Percentiles rank a stretch among this genome's conserved stretches.
These are phyloP conservation scores for Castanea mollissima DNA, from an alignment of 306 rosid genomes.

Conservation along the genomic window DNA sequence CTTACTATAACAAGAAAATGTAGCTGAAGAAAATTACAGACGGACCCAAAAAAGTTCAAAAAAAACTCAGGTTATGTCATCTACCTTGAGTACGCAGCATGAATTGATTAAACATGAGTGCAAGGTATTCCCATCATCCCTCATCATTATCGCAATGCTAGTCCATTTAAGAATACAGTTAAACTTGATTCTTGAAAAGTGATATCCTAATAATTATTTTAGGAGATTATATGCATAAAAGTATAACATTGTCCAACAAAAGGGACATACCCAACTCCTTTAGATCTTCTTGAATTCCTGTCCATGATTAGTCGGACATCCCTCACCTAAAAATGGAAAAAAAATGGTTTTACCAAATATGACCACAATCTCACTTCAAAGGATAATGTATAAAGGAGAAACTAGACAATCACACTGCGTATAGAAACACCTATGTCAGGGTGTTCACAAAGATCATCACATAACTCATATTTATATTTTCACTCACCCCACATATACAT, in stretches of 20 bases:
- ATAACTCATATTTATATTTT: slow-evolving; percentile 25
- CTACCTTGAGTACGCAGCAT: slow-evolving; percentile 91
- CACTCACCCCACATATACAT: slow-evolving; percentile 49
- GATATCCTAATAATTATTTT: slow-evolving; percentile 43
- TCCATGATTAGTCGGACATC: slow-evolving; percentile 99
- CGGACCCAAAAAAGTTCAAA: slow-evolving; percentile 38
- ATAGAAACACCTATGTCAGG: slow-evolving; percentile 31
- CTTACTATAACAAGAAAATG: slow-evolving; percentile 36
- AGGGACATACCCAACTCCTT: slow-evolving; percentile 97
- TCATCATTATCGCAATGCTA: slow-evolving; percentile 98
- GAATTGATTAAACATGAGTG: slow-evolving; percentile 98
- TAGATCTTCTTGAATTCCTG: slow-evolving; percentile 96
- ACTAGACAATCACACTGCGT: slow-evolving; percentile 11
- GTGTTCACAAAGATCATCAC: slow-evolving; percentile 25
- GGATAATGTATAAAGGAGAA: slow-evolving; percentile 2
- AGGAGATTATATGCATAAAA: slow-evolving; percentile 43
- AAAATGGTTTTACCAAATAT: slow-evolving; percentile 2
- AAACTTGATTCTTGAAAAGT: slow-evolving; percentile 65
- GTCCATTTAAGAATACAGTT: slow-evolving; percentile 97
- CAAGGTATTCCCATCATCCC: slow-evolving; percentile 98
- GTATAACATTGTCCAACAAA: slow-evolving; percentile 15
- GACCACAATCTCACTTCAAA: neutral
- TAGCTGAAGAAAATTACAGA: slow-evolving; percentile 50
- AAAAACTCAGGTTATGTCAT: slow-evolving; percentile 67
- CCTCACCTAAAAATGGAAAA: slow-evolving; percentile 66